phyloP scores from a whole-genome alignment of 108 stramenopile genomes.

The Skeletonema tropicum region DNA sequence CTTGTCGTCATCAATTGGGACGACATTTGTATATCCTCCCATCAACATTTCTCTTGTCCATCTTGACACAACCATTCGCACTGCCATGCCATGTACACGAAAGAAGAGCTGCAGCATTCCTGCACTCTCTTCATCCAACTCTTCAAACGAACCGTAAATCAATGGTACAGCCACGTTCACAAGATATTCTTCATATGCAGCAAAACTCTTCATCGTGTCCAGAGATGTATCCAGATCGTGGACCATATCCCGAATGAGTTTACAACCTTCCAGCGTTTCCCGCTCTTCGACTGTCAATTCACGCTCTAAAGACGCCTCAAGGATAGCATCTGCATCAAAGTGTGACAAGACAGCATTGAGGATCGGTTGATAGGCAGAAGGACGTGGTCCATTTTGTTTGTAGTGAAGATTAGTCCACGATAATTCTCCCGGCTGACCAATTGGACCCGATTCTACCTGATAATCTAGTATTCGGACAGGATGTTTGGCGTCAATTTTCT shows the following conservation, averaged over 20 bases:
- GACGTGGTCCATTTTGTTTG: constrained; percentile 55
- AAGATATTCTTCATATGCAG: constrained; percentile 79
- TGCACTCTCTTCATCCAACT: constrained; percentile 78
- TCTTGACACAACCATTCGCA: constrained; percentile 73
- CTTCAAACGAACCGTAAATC: constrained; percentile 85
- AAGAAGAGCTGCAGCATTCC: constrained; percentile 76
- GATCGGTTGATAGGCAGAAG: constrained; percentile 68
- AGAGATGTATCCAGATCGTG: constrained; percentile 80
- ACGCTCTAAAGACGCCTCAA: constrained; percentile 66
- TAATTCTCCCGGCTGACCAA: constrained; percentile 15
- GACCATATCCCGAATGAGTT: constrained; percentile 82
- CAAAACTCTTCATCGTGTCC: constrained; percentile 62
- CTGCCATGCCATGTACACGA: constrained; percentile 74
- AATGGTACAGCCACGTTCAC: constrained; percentile 76
- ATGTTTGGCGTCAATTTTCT: constrained; percentile 28
- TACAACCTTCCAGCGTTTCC: constrained; percentile 88
- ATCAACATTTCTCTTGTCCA: constrained; percentile 74
- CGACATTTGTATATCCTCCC: constrained; percentile 47
- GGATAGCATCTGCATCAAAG: constrained; percentile 79
- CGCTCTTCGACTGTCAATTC: constrained; percentile 80
- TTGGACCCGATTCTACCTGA: constrained; percentile 22
- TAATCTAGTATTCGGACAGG: constrained; percentile 42
- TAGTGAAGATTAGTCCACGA: constrained; percentile 54
- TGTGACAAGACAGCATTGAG: constrained; percentile 74
- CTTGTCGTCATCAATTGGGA: constrained; percentile 1